A percentile compares a stretch with the other conserved stretches of the same genome.
These are phyloP conservation scores for Dryas octopetala DNA, from an alignment of 306 rosid genomes.

Conservation along the genomic window DNA sequence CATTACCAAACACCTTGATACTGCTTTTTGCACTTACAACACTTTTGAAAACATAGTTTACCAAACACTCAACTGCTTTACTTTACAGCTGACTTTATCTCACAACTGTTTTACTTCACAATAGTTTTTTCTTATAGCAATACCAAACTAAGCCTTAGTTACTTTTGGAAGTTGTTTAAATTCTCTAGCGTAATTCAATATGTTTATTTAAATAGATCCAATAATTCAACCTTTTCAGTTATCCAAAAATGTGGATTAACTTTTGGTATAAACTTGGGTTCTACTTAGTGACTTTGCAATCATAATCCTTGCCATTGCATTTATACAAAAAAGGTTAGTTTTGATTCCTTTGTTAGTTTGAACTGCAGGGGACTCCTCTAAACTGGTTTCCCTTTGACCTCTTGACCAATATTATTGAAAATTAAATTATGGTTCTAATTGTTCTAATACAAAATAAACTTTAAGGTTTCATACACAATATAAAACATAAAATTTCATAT, in stretches of 20 bases:
- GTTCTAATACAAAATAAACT: background rate
- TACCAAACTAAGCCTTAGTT: too few relatives aligned
- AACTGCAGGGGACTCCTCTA: background rate
- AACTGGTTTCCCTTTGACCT: background rate
- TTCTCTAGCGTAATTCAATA: too few relatives aligned
- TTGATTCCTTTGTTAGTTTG: background rate
- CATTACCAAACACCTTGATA: too few relatives aligned
- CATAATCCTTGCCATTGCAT: background rate
- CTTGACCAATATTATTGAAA: background rate
- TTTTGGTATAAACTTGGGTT: background rate
- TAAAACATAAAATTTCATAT: background rate
- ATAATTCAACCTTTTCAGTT: background rate
- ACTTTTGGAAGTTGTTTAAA: too few relatives aligned
- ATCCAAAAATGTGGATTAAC: background rate
- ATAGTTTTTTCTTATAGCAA: too few relatives aligned
- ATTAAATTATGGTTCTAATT: background rate
- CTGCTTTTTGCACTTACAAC: too few relatives aligned
- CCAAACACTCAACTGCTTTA: too few relatives aligned
- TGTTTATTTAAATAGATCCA: too few relatives aligned
- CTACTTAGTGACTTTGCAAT: background rate
- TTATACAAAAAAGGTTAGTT: background rate
- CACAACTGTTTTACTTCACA: too few relatives aligned
- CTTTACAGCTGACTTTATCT: too few relatives aligned
- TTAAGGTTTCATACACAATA: background rate
- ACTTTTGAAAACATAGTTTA: too few relatives aligned